These are phyloP conservation scores for Talaromyces sp. DNA, from an alignment of 2,329 filamentous ascomycete genomes.

Conservation along the genomic window DNA sequence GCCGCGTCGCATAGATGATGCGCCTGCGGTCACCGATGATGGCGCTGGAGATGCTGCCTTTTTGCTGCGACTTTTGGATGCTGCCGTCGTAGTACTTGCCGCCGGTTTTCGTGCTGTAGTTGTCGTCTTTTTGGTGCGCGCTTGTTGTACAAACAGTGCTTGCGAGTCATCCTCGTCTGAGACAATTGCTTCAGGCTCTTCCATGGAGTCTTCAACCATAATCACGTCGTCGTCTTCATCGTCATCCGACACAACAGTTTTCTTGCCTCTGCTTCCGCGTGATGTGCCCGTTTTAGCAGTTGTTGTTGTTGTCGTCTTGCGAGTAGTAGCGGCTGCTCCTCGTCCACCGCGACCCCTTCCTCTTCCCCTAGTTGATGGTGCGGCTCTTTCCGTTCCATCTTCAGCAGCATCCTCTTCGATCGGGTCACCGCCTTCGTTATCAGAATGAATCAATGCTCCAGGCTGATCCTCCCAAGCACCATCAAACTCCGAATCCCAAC, in stretches of 20 bases:
- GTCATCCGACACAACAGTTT: slow-evolving; percentile 31
- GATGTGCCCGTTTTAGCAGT: slow-evolving; percentile 30
- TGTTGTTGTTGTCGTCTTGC: slow-evolving; percentile 24
- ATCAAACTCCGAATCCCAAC: slow-evolving; percentile 87
- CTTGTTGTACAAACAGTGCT: slow-evolving; percentile 42
- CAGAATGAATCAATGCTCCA: slow-evolving; percentile 57
- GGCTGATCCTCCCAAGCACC: slow-evolving; percentile 81
- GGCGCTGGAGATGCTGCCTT: slow-evolving; percentile 32
- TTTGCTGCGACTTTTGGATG: slow-evolving; percentile 25
- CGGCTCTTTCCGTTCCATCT: slow-evolving; percentile 40
- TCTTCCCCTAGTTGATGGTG: slow-evolving; percentile 45
- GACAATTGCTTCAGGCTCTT: slow-evolving; percentile 20
- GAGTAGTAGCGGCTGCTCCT: slow-evolving; percentile 41
- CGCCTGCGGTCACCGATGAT: slow-evolving; percentile 31
- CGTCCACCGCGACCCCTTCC: slow-evolving; percentile 45
- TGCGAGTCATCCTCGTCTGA: slow-evolving; percentile 32
- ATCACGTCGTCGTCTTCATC: slow-evolving; percentile 40
- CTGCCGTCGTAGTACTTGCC: slow-evolving; percentile 20
- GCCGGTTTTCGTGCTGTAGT: slow-evolving; percentile 26
- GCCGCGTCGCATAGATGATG: slow-evolving; percentile 26
- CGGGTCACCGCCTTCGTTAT: slow-evolving; percentile 49
- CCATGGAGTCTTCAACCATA: slow-evolving; percentile 33
- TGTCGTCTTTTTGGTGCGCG: slow-evolving; percentile 23
- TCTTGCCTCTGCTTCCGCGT: slow-evolving; percentile 28
- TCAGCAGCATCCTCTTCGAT: slow-evolving; percentile 47